Evolutionary conservation across 306 rosid species (phyloP).

Genomic region (Luffa aegyptiaca): DNA sequence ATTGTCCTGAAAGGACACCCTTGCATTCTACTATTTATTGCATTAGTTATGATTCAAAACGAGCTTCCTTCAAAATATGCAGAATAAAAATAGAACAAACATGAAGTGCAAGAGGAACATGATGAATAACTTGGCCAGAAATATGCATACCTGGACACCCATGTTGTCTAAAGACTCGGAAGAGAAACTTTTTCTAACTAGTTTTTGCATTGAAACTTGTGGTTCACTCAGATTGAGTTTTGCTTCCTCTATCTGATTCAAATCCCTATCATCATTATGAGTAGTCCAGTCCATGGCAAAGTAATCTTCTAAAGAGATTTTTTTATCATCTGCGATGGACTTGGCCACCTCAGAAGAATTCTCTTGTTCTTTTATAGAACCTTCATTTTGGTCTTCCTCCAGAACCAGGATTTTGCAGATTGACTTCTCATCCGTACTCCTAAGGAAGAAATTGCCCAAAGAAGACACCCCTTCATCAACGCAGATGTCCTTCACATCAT

Average conservation of each 20-base stretch:
- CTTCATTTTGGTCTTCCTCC: slow-evolving; percentile 5
- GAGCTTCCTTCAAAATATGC: not conserved
- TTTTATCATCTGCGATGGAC: not conserved
- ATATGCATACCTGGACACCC: slow-evolving; percentile 39
- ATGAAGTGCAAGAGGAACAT: not conserved
- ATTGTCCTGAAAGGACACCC: not conserved
- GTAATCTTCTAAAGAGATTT: slow-evolving; percentile 12
- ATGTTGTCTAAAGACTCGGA: slow-evolving; percentile 11
- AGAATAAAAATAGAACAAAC: not conserved
- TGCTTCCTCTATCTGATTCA: slow-evolving; percentile 8
- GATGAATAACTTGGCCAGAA: not conserved
- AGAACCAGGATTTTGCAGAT: slow-evolving; percentile 13
- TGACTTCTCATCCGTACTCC: slow-evolving; percentile 21
- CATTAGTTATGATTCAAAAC: not conserved
- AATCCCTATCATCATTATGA: slow-evolving; percentile 9
- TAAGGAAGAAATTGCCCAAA: slow-evolving; percentile 36
- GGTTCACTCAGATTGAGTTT: slow-evolving; percentile 15
- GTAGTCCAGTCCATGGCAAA: slow-evolving; percentile 19
- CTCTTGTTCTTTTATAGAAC: slow-evolving; percentile 15
- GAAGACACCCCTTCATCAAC: slow-evolving; percentile 58
- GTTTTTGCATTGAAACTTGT: slow-evolving; percentile 14
- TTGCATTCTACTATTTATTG: not conserved
- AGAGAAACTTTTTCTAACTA: not conserved
- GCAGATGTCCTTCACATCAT: slow-evolving; percentile 70
- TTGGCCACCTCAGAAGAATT: slow-evolving; percentile 5